Evolutionary conservation across 805 yeast species (phyloP).

Genomic region (Candida maltosa): DNA sequence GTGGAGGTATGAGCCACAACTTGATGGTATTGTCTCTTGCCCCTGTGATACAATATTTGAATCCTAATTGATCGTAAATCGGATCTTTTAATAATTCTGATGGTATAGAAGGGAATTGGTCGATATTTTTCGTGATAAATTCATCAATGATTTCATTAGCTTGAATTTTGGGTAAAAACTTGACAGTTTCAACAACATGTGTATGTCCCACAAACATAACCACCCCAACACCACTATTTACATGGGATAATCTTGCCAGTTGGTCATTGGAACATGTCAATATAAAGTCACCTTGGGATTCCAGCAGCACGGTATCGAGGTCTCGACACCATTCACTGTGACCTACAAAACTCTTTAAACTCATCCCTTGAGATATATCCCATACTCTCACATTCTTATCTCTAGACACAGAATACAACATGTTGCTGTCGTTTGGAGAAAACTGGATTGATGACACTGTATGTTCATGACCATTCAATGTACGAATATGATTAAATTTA

Average conservation of each 20-base stretch:
- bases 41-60: conserved; percentile 71
- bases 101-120: conserved; percentile 31
- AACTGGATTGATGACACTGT: conserved; percentile 66
- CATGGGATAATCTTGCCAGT: conserved; percentile 63
- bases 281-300: conserved; percentile 49
- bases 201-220: conserved; percentile 71
- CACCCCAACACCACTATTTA: conserved; percentile 63
- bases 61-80: conserved; percentile 42
- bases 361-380: conserved; percentile 68
- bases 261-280: conserved; percentile 80
- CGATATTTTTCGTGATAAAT: conserved; percentile 28
- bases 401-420: conserved; percentile 59
- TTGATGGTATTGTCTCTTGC: conserved; percentile 75
- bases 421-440: conserved; percentile 42
- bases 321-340: conserved; percentile 89
- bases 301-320: conserved; percentile 39
- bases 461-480: conserved; percentile 84
- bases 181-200: conserved; percentile 76
- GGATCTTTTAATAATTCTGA: conserved; percentile 24
- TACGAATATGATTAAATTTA: conserved; percentile 49
- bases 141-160: conserved; percentile 49
- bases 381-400: conserved; percentile 61
- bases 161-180: conserved; percentile 53
- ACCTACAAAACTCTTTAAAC: conserved; percentile 62
- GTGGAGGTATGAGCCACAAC: conserved; percentile 76